Base-by-base conservation (phyloP, 2,329 filamentous ascomycete species). In the Phaeosphaeriaceae sp. region DNA sequence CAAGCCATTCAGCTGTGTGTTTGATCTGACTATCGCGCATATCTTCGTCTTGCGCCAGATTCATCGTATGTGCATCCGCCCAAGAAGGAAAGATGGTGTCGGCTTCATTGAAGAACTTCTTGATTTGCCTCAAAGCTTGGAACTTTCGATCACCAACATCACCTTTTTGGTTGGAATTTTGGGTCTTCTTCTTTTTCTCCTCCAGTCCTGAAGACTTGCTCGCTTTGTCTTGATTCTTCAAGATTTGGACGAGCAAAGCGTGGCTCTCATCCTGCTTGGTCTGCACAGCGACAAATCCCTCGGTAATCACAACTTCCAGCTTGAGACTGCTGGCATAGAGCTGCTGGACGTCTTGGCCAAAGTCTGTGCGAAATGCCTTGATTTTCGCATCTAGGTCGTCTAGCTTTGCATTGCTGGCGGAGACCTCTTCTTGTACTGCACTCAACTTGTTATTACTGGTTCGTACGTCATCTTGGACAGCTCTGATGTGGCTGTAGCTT, bases 401-500 rank as follows among this genome's bases (percentile, higher is more conserved):
- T 9, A 25, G 9, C 45, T 27, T 47, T 25, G n/a, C 40, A 19
- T 42, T 57, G 47, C 31, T 59, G 51, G 17, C 44, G 49, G 36
- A 49, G 13, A 53, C 36, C 19, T 45, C 50, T 24, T 49, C 45
- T 27, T 53, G 50, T 9, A 48, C 33, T 33, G 21, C 52, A 51
- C 36, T 40, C 36, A 40, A n/a, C 17, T 40, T 40, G 7, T 40
- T 40, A n/a, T 40, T 40, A n/a, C 17, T n/a, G 17, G 36, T 15
- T 13, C 17, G 36, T 15, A 40, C 36, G 4, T 40, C 36, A 15
- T 40, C 36, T 40, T 40, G 13, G 17, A 40, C 36, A 40, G 36
- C 36, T n/a, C 36, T 40, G 49, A 62, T 58, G 2, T 54, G 54
- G 11, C 36, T 42, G 33, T 62, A 58, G 24, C 45, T 62, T 20